Evolutionary conservation across 306 rosid genomes (phyloP), one percentile per base, ranked within the genome.

Genomic region (Clitoria ternatea): DNA sequence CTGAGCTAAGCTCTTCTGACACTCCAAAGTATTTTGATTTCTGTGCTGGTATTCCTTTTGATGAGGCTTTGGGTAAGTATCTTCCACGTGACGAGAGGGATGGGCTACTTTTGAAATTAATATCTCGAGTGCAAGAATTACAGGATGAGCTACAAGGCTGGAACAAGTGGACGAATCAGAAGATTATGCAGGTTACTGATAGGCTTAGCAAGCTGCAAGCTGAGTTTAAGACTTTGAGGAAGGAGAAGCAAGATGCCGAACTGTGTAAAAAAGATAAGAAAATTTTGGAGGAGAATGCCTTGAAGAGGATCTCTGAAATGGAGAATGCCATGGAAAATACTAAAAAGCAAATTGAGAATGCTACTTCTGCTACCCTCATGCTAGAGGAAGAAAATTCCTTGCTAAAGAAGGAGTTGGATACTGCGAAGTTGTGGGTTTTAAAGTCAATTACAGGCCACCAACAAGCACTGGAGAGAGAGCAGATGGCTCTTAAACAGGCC

Each of bases 121-220:
- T 77, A 32, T 66, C 79, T 53, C 49, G 72, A 54, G 67, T 81
- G 45, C 88, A 79, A 52, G 75, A 79, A 54, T 49, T 86, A 73
- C 84, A 85, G 61, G 66, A 68, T 71, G 85, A 85, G 73, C 47
- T 79, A 35, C 72, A 77, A 49, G 60, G 83, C 55, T 86, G 90
- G 92, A 79, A 78, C 54, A 77, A 70, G 32, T 89, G 96, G 96
- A 76, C 84, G 23, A 79, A 65, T 27, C 65, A 89, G 73, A 86
- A 86, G 77, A 74, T 86, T 61, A 81, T 74, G 90, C 88, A 85
- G 75, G 96, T 82, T 71, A 78, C 90, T 35, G 69, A 48, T 37
- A 86, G 66, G 86, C 85, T 86, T 37, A 10, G 61, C 59, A 83
- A 73, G 73, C 60, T 82, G 26, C 79, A 68, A 49, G 57, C 36